phyloP scores from a whole-genome alignment of 805 yeast genomes.

The Metschnikowia cubensis region DNA sequence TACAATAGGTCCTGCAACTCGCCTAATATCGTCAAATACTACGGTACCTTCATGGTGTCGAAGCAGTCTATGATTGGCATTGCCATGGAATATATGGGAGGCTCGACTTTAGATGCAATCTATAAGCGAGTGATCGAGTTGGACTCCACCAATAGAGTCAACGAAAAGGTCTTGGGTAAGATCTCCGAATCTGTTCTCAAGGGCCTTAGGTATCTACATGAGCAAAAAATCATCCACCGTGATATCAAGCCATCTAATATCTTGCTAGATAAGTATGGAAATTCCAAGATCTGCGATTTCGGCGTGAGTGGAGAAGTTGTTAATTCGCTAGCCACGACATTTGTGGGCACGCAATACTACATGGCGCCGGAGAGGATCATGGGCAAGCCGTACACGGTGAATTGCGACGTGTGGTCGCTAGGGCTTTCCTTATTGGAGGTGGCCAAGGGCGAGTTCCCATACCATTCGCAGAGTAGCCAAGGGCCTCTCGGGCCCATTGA shows the following conservation, averaged over 20 bases:
- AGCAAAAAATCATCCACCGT: slow-evolving; percentile 83
- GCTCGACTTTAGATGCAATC: slow-evolving; percentile 85
- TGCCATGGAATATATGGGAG: slow-evolving; percentile 98
- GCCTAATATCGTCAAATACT: slow-evolving; percentile 83
- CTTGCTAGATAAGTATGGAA: slow-evolving; percentile 67
- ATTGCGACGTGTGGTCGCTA: slow-evolving; percentile 94
- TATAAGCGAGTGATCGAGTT: slow-evolving; percentile 68
- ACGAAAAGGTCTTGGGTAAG: slow-evolving; percentile 89
- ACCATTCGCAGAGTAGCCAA: slow-evolving; percentile 34
- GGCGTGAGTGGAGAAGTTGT: slow-evolving; percentile 98
- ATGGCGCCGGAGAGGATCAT: slow-evolving; percentile 98
- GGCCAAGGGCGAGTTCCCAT: slow-evolving; percentile 89
- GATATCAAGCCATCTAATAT: slow-evolving; percentile 97
- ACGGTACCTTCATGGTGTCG: slow-evolving; percentile 84
- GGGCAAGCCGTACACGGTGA: slow-evolving; percentile 92
- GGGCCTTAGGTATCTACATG: slow-evolving; percentile 86
- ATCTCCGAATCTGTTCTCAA: slow-evolving; percentile 80
- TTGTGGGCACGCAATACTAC: slow-evolving; percentile 94
- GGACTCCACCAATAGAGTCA: slow-evolving; percentile 72
- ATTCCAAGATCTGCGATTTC: slow-evolving; percentile 91
- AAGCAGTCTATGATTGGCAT: slow-evolving; percentile 79
- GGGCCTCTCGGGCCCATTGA: slow-evolving; percentile 66
- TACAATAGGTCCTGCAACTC: slow-evolving; percentile 80
- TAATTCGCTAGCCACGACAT: slow-evolving; percentile 90
- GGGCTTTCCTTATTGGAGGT: slow-evolving; percentile 91